These are phyloP conservation scores for Lactifluus volemus DNA, from an alignment of 768 basidiomycete genomes.

Conservation along the genomic window DNA sequence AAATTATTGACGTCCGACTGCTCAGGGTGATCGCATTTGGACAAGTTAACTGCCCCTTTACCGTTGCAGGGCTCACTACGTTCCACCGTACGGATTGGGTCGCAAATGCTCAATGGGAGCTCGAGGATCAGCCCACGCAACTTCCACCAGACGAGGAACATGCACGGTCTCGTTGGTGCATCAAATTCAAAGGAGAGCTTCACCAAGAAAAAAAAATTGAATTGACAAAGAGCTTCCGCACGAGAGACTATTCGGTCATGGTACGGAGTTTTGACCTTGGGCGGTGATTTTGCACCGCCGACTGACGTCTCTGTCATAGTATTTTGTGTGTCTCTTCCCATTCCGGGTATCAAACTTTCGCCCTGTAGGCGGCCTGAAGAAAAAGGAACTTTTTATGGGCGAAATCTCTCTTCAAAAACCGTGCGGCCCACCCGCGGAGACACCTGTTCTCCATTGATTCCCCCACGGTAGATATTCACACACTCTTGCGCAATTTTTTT, in stretches of 20 bases:
- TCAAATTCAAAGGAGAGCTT: conserved; percentile 3
- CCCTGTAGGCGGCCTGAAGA: not conserved
- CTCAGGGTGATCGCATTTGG: conserved; percentile 12
- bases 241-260: not conserved
- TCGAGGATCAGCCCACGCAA: not conserved
- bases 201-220: not conserved
- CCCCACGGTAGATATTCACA: not conserved
- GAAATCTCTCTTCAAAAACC: not conserved
- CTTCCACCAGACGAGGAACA: not conserved
- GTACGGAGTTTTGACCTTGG: not conserved
- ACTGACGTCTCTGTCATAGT: not conserved
- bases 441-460: not conserved
- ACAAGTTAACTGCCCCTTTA: not conserved
- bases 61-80: not conserved
- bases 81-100: not conserved
- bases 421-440: not conserved
- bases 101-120: conserved; percentile 7
- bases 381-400: conserved; percentile 1
- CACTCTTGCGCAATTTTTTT: not conserved
- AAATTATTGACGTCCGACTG: conserved; percentile 7
- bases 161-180: not conserved
- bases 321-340: conserved; percentile 1
- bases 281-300: no score
- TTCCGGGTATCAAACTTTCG: not conserved
- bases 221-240: conserved; percentile 1